A percentile compares a stretch with the other conserved stretches of the same genome.
Conservation (phyloP, 176 grass and related monocot species). For the Juncus inflexus region DNA sequence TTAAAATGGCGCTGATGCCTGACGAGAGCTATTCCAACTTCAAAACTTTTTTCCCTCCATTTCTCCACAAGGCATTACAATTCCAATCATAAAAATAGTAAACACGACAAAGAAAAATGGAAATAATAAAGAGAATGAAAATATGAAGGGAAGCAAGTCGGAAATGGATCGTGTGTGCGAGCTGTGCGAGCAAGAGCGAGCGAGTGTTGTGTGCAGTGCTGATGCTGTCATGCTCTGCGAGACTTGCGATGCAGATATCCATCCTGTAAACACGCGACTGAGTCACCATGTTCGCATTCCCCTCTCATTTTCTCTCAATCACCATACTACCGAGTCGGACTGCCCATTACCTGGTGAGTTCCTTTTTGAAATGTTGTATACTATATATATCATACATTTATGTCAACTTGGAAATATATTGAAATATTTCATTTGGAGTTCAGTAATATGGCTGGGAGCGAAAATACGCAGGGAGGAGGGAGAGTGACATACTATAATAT, state of each 20-base stretch:
- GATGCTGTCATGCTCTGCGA: slow-evolving; percentile 49
- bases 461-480: no score
- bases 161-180: slow-evolving; percentile 29
- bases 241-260: slow-evolving; percentile 47
- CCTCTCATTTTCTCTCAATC: slow-evolving; percentile 3
- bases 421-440: no score
- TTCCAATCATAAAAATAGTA: background rate
- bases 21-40: no score
- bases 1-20: no score
- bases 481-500: no score
- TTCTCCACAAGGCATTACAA: background rate
- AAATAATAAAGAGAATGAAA: background rate
- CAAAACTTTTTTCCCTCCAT: no score
- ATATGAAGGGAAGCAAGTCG: background rate
- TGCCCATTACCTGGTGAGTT: no score
- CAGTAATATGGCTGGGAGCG: no score
- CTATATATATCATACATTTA: no score
- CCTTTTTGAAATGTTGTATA: no score
- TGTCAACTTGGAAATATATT: no score
- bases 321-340: no score
- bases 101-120: background rate
- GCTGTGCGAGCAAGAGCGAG: slow-evolving; percentile 36
- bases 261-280: slow-evolving; percentile 37
- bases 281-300: slow-evolving; percentile 48
- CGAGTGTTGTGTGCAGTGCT: slow-evolving; percentile 43